Base-by-base conservation (phyloP, 345 rosid genomes). In the Jatropha curcas region DNA sequence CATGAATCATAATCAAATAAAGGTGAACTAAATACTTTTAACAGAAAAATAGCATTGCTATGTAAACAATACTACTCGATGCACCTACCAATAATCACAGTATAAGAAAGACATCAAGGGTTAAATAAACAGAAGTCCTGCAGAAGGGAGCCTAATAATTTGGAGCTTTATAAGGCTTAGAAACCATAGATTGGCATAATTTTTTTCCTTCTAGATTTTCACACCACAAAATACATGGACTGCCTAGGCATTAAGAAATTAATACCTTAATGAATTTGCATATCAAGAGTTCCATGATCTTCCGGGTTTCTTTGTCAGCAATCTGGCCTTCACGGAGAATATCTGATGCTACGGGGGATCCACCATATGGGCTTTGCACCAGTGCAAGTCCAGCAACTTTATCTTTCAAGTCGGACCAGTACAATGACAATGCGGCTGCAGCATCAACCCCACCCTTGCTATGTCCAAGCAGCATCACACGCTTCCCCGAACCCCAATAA, bases 381-480 rank as follows among this genome's bases (percentile, higher is more conserved):
- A 90, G 74, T 45, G 87, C 95, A 61, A 90, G 80, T 75, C 95
- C 92, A 13, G 88, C 92, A 75, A 88, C 92, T 76, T 86, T 90
- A 76, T 78, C 74, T 82, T 84, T 74, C 79, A 90, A 79, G 74
- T 83, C 85, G 12, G 75, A 62, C 84, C 85, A 78, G 80, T 82
- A 88, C 33, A 86, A 74, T 46, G 91, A 85, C 64, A 90, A 82
- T 24, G 92, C 88, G n/a, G 91, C 92, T n/a, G 91, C 89, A 77
- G 86, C 89, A 85, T 90, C 92, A 73, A 88, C 85, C 75, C 90
- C 91, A 1, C 92, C 92, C 73, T 90, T 88, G 84, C 95, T 90
- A 80, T 90, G 95, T 41, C 92, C 92, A 34, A 88, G 90, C 66
- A 90, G 76, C 91, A 88, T 85, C 71, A 88, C 86, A 48, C 74